Evolutionary conservation across 352 stramenopile genomes (phyloP).

Genomic region (Phytophthora cajani): DNA sequence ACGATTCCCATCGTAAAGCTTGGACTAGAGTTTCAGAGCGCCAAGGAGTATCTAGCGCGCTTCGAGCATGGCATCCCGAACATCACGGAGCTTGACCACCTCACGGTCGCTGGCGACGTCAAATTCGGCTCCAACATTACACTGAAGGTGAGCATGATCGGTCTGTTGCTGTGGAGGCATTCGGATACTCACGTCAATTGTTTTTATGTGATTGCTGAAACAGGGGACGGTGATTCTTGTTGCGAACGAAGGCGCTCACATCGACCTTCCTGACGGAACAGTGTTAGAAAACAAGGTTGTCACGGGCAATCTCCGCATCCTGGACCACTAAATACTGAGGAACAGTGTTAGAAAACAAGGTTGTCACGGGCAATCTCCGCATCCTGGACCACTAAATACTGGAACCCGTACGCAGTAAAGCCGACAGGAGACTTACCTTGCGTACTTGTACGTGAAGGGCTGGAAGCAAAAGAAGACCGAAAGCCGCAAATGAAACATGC

Average conservation of each 20-base stretch:
- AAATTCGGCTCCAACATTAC: conserved; percentile 94
- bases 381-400: conserved; percentile 88
- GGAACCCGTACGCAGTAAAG: neutral
- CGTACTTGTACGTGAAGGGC: conserved; percentile 13
- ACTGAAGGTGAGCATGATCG: conserved; percentile 70
- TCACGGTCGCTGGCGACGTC: conserved; percentile 93
- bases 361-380: conserved; percentile 93
- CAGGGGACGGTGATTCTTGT: conserved; percentile 96
- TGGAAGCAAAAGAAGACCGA: conserved; percentile 19
- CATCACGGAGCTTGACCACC: conserved; percentile 93
- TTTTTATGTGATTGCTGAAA: conserved; percentile 9
- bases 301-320: conserved; percentile 93
- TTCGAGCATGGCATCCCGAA: conserved; percentile 92
- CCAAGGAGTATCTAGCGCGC: conserved; percentile 87
- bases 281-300: conserved; percentile 96
- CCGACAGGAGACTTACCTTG: conserved; percentile 4
- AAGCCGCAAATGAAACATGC: conserved; percentile 35
- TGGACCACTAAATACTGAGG: too few relatives aligned
- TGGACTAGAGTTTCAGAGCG: conserved; percentile 90
- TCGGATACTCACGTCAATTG: conserved; percentile 2
- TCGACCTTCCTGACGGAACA: conserved; percentile 93
- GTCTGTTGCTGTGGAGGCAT: neutral
- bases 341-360: conserved; percentile 94
- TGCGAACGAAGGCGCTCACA: conserved; percentile 93
- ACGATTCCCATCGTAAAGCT: conserved; percentile 95